Conservation (phyloP, 495 filamentous ascomycete species). For the Penicillium goetzii region DNA sequence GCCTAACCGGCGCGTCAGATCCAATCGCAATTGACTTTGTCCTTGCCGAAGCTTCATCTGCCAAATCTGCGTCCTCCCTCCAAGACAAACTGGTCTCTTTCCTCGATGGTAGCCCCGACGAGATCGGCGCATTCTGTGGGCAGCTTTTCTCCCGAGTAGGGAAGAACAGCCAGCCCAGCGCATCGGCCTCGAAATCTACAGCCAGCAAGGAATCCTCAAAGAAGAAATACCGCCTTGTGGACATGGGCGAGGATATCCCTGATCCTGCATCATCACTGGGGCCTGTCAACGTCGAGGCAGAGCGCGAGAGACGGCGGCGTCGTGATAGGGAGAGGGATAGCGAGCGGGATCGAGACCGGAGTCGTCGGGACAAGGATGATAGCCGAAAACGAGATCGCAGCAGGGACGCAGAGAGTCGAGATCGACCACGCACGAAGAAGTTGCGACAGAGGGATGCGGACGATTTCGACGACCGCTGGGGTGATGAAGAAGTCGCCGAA, state of each 20-base stretch:
- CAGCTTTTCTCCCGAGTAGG: slow-evolving; percentile 56
- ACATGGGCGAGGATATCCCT: slow-evolving; percentile 75
- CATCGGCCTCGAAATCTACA: slow-evolving; percentile 13
- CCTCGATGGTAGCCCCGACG: slow-evolving; percentile 55
- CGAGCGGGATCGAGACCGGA: slow-evolving; percentile 37
- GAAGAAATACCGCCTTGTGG: slow-evolving; percentile 80
- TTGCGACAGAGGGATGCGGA: slow-evolving; percentile 55
- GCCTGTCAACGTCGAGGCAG: slow-evolving; percentile 55
- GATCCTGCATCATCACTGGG: slow-evolving; percentile 44
- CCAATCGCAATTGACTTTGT: slow-evolving; percentile 65
- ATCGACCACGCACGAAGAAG: slow-evolving; percentile 55
- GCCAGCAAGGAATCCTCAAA: slow-evolving; percentile 34
- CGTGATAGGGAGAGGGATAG: slow-evolving; percentile 50
- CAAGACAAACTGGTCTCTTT: slow-evolving; percentile 58
- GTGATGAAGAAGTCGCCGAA: slow-evolving; percentile 68
- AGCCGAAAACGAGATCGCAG: slow-evolving; percentile 50
- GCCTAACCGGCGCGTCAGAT: slow-evolving; percentile 62
- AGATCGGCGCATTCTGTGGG: slow-evolving; percentile 54
- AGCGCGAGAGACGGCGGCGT: slow-evolving; percentile 48
- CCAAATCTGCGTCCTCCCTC: slow-evolving; percentile 56
- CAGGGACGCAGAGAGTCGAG: slow-evolving; percentile 47
- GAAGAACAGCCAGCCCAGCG: slow-evolving; percentile 26
- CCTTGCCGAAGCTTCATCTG: slow-evolving; percentile 59
- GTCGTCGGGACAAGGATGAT: slow-evolving; percentile 40
- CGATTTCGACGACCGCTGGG: slow-evolving; percentile 77